Base-by-base conservation (phyloP, 306 rosid genomes). In the Corylus americana region DNA sequence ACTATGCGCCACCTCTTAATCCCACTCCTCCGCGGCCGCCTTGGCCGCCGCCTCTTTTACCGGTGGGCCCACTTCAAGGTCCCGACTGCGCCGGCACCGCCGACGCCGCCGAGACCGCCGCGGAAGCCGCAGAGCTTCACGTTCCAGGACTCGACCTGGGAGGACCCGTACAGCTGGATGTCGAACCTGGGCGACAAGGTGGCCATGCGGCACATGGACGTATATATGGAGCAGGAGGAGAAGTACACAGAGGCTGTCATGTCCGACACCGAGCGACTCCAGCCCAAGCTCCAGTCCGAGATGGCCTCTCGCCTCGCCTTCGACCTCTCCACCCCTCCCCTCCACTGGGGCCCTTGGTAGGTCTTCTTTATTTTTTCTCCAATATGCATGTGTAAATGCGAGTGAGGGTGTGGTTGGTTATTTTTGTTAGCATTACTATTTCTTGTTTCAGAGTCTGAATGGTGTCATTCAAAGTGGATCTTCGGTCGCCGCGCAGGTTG, bases 151-250 rank as follows among this genome's bases (percentile, higher is more conserved):
- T 54, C 81, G 39, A 85, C 91, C 50, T 93, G 97, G 99, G 97
- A 91, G 76, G 99, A 95, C 71, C 83, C 90, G 5, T 95, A 95
- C 83, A 90, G 92, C 79, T 95, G 97, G 98, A 95, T 95, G 97
- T 90, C 97, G 42, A 83, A 76, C 68, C 80, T 95, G 55, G 85
- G 54, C 80, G 97, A 95, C 86, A 91, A 92, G 74, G 98, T 95
- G 11, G 94, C 98, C 35, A 91, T 91, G 96, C 91, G 96, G 18
- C 99, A 93, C 67, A 90, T 95, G 98, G 96, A 95, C 71, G 90
- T 95, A 71, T 95, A 87, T 85, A 95, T 93, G 94, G 99, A 95
- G 83, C 98, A 90, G 75, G 99, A 93, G 78, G 98, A 95, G 90
- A 95, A 95, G 87, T 91, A 90, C 80, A 78, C 89, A 0, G 96